phyloP scores from a whole-genome alignment of 2,329 filamentous ascomycete species.

The Curvularia spicifera region DNA sequence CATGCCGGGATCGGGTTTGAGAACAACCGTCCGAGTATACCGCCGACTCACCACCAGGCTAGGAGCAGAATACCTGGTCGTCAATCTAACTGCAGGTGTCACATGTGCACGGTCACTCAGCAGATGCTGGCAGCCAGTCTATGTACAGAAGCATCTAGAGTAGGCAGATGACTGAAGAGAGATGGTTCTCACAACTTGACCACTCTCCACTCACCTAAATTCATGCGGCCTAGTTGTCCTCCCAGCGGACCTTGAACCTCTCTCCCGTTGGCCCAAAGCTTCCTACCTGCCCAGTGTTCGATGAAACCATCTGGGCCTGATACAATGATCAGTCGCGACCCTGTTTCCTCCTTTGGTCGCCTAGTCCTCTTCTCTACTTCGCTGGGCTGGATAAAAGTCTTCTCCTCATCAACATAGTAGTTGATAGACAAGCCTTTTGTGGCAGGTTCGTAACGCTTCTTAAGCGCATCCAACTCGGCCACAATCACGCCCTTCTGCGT shows the following conservation, averaged over 20 bases:
- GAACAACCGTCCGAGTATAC: not conserved
- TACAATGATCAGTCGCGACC: constrained; percentile 75
- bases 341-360: constrained; percentile 38
- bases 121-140: not conserved
- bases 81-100: not conserved
- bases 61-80: not conserved
- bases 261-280: constrained; percentile 73
- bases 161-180: not conserved
- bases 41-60: not conserved
- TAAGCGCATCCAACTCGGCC: constrained; percentile 17
- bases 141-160: not conserved
- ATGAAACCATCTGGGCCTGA: constrained; percentile 94
- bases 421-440: constrained; percentile 58
- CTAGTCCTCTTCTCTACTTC: constrained; percentile 43
- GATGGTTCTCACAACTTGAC: constrained; percentile 60
- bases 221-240: constrained; percentile 69
- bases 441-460: constrained; percentile 19
- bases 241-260: constrained; percentile 77
- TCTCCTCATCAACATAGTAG: constrained; percentile 84
- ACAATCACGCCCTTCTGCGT: constrained; percentile 46
- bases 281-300: constrained; percentile 77
- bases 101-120: not conserved
- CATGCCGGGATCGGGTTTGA: not conserved
- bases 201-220: constrained; percentile 63
- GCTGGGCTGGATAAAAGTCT: constrained; percentile 63